phyloP scores from a whole-genome alignment of 2,329 filamentous ascomycete genomes.

The Calonectria montana region DNA sequence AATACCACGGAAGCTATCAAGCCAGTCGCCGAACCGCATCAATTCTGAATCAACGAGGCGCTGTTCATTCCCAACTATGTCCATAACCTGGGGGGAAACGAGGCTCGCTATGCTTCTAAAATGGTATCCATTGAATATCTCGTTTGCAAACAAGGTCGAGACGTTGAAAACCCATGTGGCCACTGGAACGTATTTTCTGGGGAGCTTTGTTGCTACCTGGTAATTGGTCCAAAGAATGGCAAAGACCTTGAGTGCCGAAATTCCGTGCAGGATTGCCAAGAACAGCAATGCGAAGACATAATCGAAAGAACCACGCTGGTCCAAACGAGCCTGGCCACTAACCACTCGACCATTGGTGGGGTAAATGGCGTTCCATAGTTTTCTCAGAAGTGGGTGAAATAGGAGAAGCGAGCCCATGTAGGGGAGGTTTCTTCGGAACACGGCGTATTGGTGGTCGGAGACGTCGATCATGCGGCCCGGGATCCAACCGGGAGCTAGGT shows the following conservation, averaged over 20 bases:
- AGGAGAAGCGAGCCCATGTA: conserved; percentile 80
- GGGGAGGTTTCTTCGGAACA: conserved; percentile 87
- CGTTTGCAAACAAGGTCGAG: conserved; percentile 87
- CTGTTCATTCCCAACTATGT: conserved; percentile 41
- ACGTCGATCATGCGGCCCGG: conserved; percentile 92
- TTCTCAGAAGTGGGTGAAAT: conserved; percentile 83
- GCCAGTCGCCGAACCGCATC: conserved; percentile 72
- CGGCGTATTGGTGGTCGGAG: conserved; percentile 87
- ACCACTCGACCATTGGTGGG: conserved; percentile 50
- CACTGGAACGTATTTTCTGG: conserved; percentile 75
- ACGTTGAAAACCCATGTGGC: conserved; percentile 94
- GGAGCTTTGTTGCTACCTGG: conserved; percentile 77
- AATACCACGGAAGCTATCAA: conserved; percentile 87
- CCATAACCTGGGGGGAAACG: conserved; percentile 52
- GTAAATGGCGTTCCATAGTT: conserved; percentile 71
- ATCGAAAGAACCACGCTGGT: conserved; percentile 84
- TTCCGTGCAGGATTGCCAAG: conserved; percentile 82
- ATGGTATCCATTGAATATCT: conserved; percentile 81
- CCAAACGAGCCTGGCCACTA: conserved; percentile 67
- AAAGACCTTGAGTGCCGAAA: conserved; percentile 86
- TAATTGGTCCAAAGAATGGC: conserved; percentile 86
- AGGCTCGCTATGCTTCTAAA: conserved; percentile 71
- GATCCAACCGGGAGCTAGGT: conserved; percentile 88
- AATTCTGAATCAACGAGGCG: conserved; percentile 53
- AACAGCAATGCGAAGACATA: conserved; percentile 84